Percentiles rank a stretch among this genome's conserved stretches.
phyloP scores from a whole-genome alignment of 202 grass and related monocot genomes.

The Elaeis oleifera region DNA sequence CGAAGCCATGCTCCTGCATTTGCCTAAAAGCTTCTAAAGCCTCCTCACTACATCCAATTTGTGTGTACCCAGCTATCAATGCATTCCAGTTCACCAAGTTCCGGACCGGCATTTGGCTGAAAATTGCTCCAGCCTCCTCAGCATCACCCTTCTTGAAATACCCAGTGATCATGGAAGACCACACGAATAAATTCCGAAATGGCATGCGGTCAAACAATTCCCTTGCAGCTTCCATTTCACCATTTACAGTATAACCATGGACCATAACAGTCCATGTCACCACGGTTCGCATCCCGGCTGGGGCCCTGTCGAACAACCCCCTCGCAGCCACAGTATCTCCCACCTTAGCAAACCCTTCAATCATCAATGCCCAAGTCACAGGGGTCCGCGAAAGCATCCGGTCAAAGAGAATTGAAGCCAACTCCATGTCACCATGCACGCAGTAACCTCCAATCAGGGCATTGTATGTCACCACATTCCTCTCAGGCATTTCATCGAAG shows the following conservation, averaged over 20 bases:
- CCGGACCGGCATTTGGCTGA: slow-evolving; percentile 28
- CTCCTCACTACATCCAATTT: slow-evolving; percentile 34
- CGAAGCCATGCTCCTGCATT: slow-evolving; percentile 28
- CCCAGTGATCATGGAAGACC: slow-evolving; percentile 49
- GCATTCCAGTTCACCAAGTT: slow-evolving; percentile 59
- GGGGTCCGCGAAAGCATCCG: slow-evolving; percentile 21
- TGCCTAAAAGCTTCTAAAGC: slow-evolving; percentile 32
- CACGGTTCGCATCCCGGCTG: slow-evolving; percentile 28
- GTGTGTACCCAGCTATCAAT: slow-evolving; percentile 40
- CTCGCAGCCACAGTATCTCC: slow-evolving; percentile 30
- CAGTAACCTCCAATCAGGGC: slow-evolving; percentile 46
- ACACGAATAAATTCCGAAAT: slow-evolving; percentile 34
- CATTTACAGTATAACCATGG: slow-evolving; percentile 29
- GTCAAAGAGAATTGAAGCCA: slow-evolving; percentile 26
- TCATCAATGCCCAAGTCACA: slow-evolving; percentile 40
- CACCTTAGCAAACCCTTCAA: slow-evolving; percentile 35
- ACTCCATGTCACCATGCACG: slow-evolving; percentile 29
- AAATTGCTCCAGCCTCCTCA: slow-evolving; percentile 26
- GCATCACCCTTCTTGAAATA: slow-evolving; percentile 44
- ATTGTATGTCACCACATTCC: slow-evolving; percentile 35
- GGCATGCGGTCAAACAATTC: slow-evolving; percentile 50
- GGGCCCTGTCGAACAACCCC: slow-evolving; percentile 25
- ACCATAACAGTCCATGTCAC: slow-evolving; percentile 45
- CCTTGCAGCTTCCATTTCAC: slow-evolving; percentile 37
- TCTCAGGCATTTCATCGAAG: slow-evolving; percentile 42